A percentile compares a stretch with the other conserved stretches of the same genome.
phyloP scores from a whole-genome alignment of 495 filamentous ascomycete genomes.

The Tuber indicum region DNA sequence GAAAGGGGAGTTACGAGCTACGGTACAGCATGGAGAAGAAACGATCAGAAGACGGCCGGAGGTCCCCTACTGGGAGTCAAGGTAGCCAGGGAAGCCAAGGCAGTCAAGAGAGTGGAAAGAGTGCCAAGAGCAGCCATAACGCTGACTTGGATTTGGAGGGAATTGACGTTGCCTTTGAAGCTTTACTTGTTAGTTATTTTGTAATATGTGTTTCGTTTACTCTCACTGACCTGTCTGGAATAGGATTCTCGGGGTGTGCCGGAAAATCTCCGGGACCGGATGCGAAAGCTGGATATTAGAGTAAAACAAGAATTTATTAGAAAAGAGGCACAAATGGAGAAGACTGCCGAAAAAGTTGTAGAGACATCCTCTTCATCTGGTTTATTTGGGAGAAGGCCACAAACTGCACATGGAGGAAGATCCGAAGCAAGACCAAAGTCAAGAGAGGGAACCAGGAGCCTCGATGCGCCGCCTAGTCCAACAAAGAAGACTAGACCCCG shows the following conservation, averaged over 20 bases:
- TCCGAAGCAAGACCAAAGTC: conserved; percentile 45
- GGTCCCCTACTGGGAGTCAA: conserved; percentile 28
- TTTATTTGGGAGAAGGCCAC: conserved; percentile 54
- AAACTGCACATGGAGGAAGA: conserved; percentile 69
- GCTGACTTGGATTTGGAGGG: conserved; percentile 38
- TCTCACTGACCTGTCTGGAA: conserved; percentile 21
- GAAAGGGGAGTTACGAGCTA: conserved; percentile 33
- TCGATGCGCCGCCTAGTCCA: conserved; percentile 42
- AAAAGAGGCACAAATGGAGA: conserved; percentile 56
- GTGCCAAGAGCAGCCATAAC: conserved; percentile 9
- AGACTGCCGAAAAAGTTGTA: conserved; percentile 47
- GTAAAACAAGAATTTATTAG: conserved; percentile 94
- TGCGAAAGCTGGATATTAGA: conserved; percentile 77
- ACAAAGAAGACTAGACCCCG: conserved; percentile 50
- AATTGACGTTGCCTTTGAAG: conserved; percentile 42
- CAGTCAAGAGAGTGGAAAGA: conserved; percentile 6
- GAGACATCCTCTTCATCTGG: conserved; percentile 39
- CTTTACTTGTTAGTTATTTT: conserved; percentile 32
- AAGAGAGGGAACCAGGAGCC: conserved; percentile 24
- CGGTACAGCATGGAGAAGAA: conserved; percentile 28
- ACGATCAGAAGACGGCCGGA: conserved; percentile 15
- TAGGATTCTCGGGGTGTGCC: conserved; percentile 52
- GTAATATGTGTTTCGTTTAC: conserved; percentile 17
- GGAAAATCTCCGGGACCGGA: conserved; percentile 84
- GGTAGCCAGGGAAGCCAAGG: conserved; percentile 14